phyloP scores from a whole-genome alignment of 768 basidiomycete species.

The Saitozyma sp. region DNA sequence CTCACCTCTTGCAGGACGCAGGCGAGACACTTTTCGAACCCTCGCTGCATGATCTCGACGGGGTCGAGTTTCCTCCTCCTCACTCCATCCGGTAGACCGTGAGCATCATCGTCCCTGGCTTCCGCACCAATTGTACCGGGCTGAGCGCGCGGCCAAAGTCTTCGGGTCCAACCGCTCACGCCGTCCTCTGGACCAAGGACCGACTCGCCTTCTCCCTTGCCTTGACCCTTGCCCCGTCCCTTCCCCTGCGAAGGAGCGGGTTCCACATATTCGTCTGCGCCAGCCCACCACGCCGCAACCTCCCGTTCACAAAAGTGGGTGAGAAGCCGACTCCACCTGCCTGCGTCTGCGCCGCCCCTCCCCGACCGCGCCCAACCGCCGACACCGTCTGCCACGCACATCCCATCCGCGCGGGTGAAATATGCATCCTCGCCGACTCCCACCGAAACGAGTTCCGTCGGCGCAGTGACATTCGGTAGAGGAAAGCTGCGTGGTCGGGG shows the following conservation, averaged over 20 bases:
- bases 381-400: constrained; percentile 94
- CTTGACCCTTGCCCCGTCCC: too few species aligned
- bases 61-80: constrained; percentile 50
- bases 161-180: too few species aligned
- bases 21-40: constrained; percentile 56
- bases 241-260: too few species aligned
- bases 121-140: too few species aligned
- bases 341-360: constrained; percentile 55
- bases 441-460: constrained; percentile 34
- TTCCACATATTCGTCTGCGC: constrained; percentile 29
- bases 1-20: constrained; percentile 52
- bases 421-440: constrained; percentile 88
- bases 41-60: constrained; percentile 56
- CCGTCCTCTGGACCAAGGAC: too few species aligned
- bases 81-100: constrained; percentile 7
- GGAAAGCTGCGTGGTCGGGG: constrained; percentile 44
- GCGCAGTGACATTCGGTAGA: constrained; percentile 38
- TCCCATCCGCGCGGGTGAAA: constrained; percentile 63
- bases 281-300: constrained; percentile 41
- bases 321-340: constrained; percentile 63
- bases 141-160: too few species aligned
- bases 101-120: constrained; percentile 2
- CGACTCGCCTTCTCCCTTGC: too few species aligned
- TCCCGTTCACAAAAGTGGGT: constrained; percentile 69
- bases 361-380: constrained; percentile 74